Evolutionary conservation across 1,139 yeast genomes (phyloP).

Genomic region (Suhomyces guaymorum): DNA sequence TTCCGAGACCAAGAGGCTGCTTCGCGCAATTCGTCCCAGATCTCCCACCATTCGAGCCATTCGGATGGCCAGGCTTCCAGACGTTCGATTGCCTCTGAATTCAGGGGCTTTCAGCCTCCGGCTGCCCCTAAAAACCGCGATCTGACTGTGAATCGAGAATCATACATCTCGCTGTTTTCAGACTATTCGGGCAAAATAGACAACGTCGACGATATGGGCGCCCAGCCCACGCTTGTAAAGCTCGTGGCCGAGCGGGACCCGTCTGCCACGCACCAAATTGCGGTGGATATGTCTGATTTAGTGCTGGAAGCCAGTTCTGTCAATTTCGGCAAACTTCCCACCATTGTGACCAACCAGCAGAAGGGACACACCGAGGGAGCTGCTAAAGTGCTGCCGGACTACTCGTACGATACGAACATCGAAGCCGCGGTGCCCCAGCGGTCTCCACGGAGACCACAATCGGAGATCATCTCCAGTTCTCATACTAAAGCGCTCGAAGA

Average conservation of each 20-base stretch:
- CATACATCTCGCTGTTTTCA: constrained; percentile 30
- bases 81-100: constrained; percentile 10
- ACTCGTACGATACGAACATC: constrained; percentile 36
- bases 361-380: constrained; percentile 4
- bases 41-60: constrained; percentile 5
- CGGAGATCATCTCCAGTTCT: constrained; percentile 24
- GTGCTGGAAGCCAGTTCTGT: constrained; percentile 17
- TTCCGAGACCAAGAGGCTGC: constrained; percentile 1
- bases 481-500: constrained; percentile 13
- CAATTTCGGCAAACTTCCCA: constrained; percentile 22
- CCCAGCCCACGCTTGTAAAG: constrained; percentile 14
- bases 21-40: constrained; percentile 7
- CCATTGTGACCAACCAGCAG: constrained; percentile 11
- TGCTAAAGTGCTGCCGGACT: constrained; percentile 27
- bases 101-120: constrained; percentile 14
- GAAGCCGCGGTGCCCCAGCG: constrained; percentile 47
- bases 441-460: constrained; percentile 42
- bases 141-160: constrained; percentile 20
- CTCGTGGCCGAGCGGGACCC: constrained; percentile 7
- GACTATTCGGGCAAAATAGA: constrained; percentile 31
- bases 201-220: constrained; percentile 20
- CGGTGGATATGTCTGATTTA: constrained; percentile 12
- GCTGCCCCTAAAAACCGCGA: constrained; percentile 9
- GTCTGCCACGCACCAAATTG: constrained; percentile 1
- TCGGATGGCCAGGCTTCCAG: constrained; percentile 5